Evolutionary conservation across 2,329 filamentous ascomycete species (phyloP), one percentile per base, ranked within the genome.

Genomic region (Colletotrichum camelliae): DNA sequence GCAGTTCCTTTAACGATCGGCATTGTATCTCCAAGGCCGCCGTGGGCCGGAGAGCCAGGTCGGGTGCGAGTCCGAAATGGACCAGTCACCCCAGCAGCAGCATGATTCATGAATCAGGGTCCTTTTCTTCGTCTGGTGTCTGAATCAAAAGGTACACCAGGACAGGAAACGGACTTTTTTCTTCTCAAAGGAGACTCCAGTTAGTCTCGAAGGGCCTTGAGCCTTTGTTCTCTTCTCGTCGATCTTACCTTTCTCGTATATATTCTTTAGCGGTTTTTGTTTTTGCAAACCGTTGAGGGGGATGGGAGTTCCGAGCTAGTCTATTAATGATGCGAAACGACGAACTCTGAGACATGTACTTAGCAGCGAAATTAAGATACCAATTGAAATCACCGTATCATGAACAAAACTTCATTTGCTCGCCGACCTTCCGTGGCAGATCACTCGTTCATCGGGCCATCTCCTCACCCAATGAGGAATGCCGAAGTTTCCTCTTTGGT

Each of bases 91-190:
- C 62, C 24, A n/a, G 57, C 31, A 35, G 31, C 55, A 18, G 72
- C 73, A 57, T 64, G 69, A 75, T 62, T 72, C 62, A 64, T 75
- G 73, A 57, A 35, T 37, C 62, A 48, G 62, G 39, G 69, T 48
- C 33, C 3, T 60, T 24, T 31, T 62, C 9, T 62, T 37, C 9
- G 16, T 21, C 31, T 60, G 31, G 58, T 62, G 31, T 35, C 27
- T 62, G 31, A 35, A 62, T 31, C 58, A 35, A 35, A 57, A 21
- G 15, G 31, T 15, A 24, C 37, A 27, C 62, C 62, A 52, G 21
- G 39, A 18, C 35, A 39, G 29, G 35, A 52, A 24, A 52, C 43
- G 43, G 13, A n/a, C 18, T 1, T 13, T n/a, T 61, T 57, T 27
- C 7, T 64, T 64, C 33, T 64, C 58, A 61, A 33, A 2, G 18